Evolutionary conservation across 202 grass and related monocot genomes (phyloP).

Genomic region (Setaria viridis): DNA sequence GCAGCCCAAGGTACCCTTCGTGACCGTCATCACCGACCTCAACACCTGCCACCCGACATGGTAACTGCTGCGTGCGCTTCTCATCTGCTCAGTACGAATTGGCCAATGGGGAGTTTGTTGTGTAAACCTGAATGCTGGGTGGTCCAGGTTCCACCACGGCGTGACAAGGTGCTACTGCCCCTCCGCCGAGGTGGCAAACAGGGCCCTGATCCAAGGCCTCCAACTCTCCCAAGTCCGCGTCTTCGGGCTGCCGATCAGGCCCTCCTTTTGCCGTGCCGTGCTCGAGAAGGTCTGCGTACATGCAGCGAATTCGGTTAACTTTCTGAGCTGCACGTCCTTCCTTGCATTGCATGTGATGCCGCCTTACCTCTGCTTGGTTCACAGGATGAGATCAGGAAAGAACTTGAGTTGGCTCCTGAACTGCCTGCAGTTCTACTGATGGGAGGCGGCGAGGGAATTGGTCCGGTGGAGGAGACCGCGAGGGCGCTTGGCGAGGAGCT

Average conservation of each 20-base stretch:
- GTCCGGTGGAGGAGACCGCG: constrained; percentile 78
- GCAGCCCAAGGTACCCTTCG: constrained; percentile 69
- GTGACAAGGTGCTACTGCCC: constrained; percentile 95
- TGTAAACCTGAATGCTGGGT: constrained; percentile 10
- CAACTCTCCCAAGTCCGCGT: constrained; percentile 69
- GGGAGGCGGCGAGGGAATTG: constrained; percentile 91
- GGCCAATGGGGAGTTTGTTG: background rate
- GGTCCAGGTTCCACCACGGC: constrained; percentile 74
- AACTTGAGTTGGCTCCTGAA: constrained; percentile 63
- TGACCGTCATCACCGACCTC: constrained; percentile 88
- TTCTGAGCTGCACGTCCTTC: background rate
- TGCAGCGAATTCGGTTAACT: background rate
- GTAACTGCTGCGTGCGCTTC: constrained; percentile 35
- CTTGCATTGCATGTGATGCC: background rate
- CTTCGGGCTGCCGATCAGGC: constrained; percentile 78
- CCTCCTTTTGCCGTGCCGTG: constrained; percentile 79
- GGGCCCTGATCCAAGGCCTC: constrained; percentile 69
- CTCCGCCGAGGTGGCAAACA: constrained; percentile 71
- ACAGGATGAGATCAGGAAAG: constrained; percentile 71
- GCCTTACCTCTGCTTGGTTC: constrained; percentile 1
- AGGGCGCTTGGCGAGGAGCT: constrained; percentile 69
- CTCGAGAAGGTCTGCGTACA: constrained; percentile 60
- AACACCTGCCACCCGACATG: constrained; percentile 93
- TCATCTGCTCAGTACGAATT: background rate
- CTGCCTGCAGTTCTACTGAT: constrained; percentile 81